A percentile compares a stretch with the other conserved stretches of the same genome.
phyloP scores from a whole-genome alignment of 306 rosid species.

The Psophocarpus tetragonolobus region DNA sequence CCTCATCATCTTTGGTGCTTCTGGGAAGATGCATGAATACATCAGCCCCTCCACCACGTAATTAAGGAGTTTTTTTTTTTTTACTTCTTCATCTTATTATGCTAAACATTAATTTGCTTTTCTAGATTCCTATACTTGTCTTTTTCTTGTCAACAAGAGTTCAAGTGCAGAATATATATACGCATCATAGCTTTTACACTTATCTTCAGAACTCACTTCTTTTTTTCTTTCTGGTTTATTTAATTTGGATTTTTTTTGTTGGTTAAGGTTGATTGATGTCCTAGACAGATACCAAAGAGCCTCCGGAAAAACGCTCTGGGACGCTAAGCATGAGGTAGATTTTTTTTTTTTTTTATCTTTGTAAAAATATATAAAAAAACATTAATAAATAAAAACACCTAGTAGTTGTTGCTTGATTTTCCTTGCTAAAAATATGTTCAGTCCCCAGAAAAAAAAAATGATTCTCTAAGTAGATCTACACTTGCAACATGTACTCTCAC shows the following conservation, averaged over 20 bases:
- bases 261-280: conserved; percentile 62
- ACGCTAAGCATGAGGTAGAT: conserved; percentile 87
- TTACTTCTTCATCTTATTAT: background rate
- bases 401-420: conserved; percentile 19
- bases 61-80: background rate
- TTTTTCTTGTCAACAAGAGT: conserved; percentile 4
- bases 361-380: background rate
- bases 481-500: conserved; percentile 43
- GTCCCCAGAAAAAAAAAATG: conserved; percentile 40
- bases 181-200: background rate
- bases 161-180: background rate
- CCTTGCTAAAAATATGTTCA: conserved; percentile 50
- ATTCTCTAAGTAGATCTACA: conserved; percentile 64
- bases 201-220: background rate
- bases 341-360: background rate
- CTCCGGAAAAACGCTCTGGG: conserved; percentile 76
- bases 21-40: conserved; percentile 74
- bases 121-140: background rate
- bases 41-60: conserved; percentile 75
- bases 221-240: background rate
- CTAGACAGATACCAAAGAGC: conserved; percentile 72
- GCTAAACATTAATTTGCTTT: background rate
- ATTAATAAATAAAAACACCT: background rate
- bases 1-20: conserved; percentile 58
- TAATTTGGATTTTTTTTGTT: background rate